Evolutionary conservation across 192 early-diverging fungal species (phyloP).

Genomic region (Phycomyces nitens): DNA sequence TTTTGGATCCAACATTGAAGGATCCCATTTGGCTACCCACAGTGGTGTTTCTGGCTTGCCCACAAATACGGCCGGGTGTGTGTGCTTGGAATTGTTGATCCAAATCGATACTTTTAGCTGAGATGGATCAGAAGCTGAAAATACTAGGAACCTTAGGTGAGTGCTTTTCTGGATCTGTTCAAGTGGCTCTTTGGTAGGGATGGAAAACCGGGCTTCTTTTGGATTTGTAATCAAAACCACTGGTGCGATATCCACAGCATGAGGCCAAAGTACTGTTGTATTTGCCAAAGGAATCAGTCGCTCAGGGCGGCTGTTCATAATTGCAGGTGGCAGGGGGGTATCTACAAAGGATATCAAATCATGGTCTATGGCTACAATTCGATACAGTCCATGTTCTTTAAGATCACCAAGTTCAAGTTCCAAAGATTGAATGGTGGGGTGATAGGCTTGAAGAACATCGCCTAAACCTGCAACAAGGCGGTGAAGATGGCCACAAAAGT

Average conservation of each 20-base stretch:
- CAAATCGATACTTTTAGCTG: slow-evolving; percentile 40
- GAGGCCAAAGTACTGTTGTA: slow-evolving; percentile 28
- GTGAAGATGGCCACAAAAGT: slow-evolving; percentile 88
- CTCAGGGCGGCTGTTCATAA: neutral
- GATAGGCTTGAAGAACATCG: slow-evolving; percentile 61
- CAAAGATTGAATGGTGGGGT: slow-evolving; percentile 54
- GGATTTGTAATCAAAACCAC: slow-evolving; percentile 85
- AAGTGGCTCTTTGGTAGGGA: slow-evolving; percentile 71
- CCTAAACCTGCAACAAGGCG: slow-evolving; percentile 38
- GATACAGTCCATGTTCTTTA: slow-evolving; percentile 84
- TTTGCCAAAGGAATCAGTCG: slow-evolving; percentile 16
- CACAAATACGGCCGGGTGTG: slow-evolving; percentile 37
- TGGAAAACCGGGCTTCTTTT: slow-evolving; percentile 74
- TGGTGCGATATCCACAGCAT: slow-evolving; percentile 45
- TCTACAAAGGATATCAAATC: slow-evolving; percentile 84
- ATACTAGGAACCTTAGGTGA: slow-evolving; percentile 78
- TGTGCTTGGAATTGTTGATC: slow-evolving; percentile 51
- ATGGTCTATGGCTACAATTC: slow-evolving; percentile 82
- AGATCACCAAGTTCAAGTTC: slow-evolving; percentile 89
- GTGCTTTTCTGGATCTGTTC: slow-evolving; percentile 55
- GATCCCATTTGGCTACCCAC: slow-evolving; percentile 72
- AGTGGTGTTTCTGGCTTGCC: slow-evolving; percentile 55
- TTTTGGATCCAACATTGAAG: slow-evolving; percentile 63
- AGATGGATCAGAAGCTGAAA: slow-evolving; percentile 38
- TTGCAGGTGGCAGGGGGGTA: slow-evolving; percentile 54